Evolutionary conservation across 2,329 filamentous ascomycete species (phyloP), one percentile per base, ranked within the genome.

Genomic region (Scedosporium boydii): DNA sequence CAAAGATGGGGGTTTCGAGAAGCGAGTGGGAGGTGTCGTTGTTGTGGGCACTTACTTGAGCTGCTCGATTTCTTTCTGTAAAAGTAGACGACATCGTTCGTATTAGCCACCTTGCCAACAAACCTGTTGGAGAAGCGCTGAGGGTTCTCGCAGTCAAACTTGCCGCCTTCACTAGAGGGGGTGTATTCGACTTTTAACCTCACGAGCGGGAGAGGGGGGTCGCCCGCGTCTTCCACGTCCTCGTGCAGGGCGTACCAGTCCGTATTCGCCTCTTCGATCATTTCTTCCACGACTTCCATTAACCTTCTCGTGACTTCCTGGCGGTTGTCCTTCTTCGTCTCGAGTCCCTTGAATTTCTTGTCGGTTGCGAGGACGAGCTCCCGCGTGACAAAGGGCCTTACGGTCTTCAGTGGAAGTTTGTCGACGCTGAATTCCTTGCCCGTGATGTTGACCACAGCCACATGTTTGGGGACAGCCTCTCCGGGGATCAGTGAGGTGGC

Each of bases 61-160:
- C 77, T 5, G 75, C 69, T 75, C n/a, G 84, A 83, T 75, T 96
- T 98, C 76, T 93, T 96, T 62, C 91, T 86, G 73, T 97, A 87
- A 72, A 96, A 98, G 69, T 93, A 89, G 0, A 99, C 87, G 0
- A 99, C 91, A 68, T 99, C 95, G 67, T 93, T 96, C 9, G 88
- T 87, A 70, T 99, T 99, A 64, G 95, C 95, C 1, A 99, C 93
- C 70, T 86, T 90, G n/a, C 87, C 89, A 1, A 89, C 82, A 68
- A 98, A 99, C 2, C 92, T 85, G 71, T 96, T 96, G 0, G 93
- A 98, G 70, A 98, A 97, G 7, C 95, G 87, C 72, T 98, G 95
- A 0, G 95, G 93, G 65, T 99, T 99, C 72, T 98, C 95, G 66
- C 89, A 88, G 67, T 98, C 90, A 69, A 91, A 99, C 42, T 86